Evolutionary conservation across 1,284 basidiomycete species (phyloP), one percentile per base, ranked within the genome.

Genomic region (Moesziomyces sp.): DNA sequence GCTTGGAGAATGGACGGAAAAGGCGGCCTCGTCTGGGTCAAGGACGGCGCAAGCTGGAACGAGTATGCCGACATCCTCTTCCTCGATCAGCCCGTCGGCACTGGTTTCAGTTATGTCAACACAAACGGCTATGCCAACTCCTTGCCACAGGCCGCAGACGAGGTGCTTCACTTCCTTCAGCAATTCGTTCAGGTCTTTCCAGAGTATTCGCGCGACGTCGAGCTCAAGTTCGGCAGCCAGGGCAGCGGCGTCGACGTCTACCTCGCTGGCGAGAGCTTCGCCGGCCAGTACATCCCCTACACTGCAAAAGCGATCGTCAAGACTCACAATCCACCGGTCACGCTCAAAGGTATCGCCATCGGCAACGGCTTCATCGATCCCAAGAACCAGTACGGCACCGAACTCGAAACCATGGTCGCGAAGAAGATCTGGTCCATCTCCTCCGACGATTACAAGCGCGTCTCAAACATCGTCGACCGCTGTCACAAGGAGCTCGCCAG

Each of bases 291-390:
- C 65, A 75, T 84, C 44, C 74, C 76, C 24, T 78, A 58, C 76
- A 94, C 79, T 11, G 94, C 93, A 76, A 88, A 94, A 72, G 91
- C 90, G 10, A 87, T 97, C 51, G 86, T 96, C 35, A 87, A 88
- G 59, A 91, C 93, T 1, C 84, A 86, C 48, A 85, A 89, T 43
- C 82, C 89, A 35, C 89, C 87, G 3, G 83, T 82, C 53, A 80
- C 84, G 8, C 86, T 99, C 18, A 89, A 88, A 54, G 97, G 96
- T 4, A 86, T 90, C 30, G 92, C 94, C 0, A 97, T 99, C 59
- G 96, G 96, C 10, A 99, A 99, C 84, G 96, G 95, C 3, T 98
- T 94, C 93, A 95, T 97, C 58, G 95, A 98, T 84, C 91, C 91
- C 0, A 88, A 89, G 54, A 87, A 88, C 62, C 97, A 99, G 86